Base-by-base conservation (phyloP, 495 filamentous ascomycete genomes). In the Annulohypoxylon nitens region DNA sequence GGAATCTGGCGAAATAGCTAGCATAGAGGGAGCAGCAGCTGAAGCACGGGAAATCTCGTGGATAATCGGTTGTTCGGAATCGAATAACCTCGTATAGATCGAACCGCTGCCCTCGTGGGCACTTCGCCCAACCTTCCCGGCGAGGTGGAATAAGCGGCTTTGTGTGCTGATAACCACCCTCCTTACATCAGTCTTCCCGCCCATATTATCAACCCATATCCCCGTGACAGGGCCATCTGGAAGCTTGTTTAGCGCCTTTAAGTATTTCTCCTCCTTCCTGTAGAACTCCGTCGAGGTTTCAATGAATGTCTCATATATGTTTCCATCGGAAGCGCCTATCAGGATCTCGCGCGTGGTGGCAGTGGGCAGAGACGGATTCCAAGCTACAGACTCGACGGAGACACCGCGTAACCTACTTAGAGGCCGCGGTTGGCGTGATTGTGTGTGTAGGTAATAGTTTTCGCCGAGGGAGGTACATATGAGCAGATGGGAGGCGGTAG, bases 401-500 rank as follows among this genome's bases (percentile, higher is more conserved):
- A 98, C 93, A 8, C 93, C 93, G 76, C 95, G 95, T 51, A 99
- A 82, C 34, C 93, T 89, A 48, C 92, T 90, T 37, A 99, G 84
- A 23, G 91, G 86, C 67, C 96, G 92, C 8, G 94, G 93, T 75
- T 94, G 93, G 67, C 93, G 89, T 34, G 94, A 95, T 78, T 98
- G 96, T 30, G 93, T 94, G 79, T 98, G 96, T 10, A 99, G 90
- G 80, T 99, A 99, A 84, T 94, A 98, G 81, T 97, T 98, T 81
- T 98, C 96, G 78, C 93, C 93, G 25, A 93, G 88, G 10, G 93
- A 91, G 1, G 96, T 98, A 75, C 91, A 93, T 71, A 99, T 92
- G 66, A 99, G 89, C 16, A 99, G 82, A 82, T 99, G 96, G 2
- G 94, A 97, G 26, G 97, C 95, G 8, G 94, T 96, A 4, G 96